Percentiles rank a stretch among this genome's conserved stretches.
Evolutionary conservation across 257 asterid genomes (phyloP).

Genomic region (Vinca minor): DNA sequence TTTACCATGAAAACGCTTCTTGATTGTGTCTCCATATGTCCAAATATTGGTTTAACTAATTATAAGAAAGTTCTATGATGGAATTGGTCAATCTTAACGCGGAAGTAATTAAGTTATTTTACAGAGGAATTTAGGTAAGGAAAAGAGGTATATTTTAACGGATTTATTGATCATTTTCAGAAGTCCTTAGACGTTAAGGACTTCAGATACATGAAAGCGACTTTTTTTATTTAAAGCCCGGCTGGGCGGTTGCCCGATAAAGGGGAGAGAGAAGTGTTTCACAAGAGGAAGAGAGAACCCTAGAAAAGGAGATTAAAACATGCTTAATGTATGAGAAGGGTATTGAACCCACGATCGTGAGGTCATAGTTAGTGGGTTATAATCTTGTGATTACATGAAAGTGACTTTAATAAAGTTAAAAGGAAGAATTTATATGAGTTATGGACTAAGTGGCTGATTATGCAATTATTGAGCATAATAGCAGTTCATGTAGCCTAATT

Average conservation of each 20-base stretch:
- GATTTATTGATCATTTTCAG: background rate
- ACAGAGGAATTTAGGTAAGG: background rate
- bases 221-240: no score
- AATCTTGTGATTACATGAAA: no score
- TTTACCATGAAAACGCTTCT: background rate
- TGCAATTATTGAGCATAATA: background rate
- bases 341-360: no score
- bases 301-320: no score
- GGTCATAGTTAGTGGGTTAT: no score
- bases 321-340: no score
- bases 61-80: background rate
- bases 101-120: background rate
- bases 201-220: background rate
- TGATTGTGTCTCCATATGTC: background rate
- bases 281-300: no score
- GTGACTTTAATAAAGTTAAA: background rate
- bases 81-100: background rate
- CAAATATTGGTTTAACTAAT: slow-evolving; percentile 1
- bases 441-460: no score
- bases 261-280: no score
- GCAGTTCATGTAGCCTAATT: background rate
- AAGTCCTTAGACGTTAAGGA: background rate
- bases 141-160: background rate
- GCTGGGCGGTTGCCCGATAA: no score
- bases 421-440: no score